These are phyloP conservation scores for Caryocar brasiliense DNA, from an alignment of 441 rosid genomes.

Conservation along the genomic window DNA sequence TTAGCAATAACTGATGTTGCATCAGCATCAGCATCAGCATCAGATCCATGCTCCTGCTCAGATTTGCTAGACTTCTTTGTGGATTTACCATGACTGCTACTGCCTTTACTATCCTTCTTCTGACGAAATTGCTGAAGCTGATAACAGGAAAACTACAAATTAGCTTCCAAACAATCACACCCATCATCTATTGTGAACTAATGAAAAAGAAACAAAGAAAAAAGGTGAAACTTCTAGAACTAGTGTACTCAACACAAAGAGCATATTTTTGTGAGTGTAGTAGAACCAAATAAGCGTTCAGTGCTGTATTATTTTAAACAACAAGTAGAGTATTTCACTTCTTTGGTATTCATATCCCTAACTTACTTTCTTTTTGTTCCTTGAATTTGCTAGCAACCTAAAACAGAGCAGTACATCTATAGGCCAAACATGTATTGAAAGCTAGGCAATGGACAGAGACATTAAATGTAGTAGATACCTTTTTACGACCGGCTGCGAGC, in stretches of 20 bases:
- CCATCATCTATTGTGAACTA: background rate
- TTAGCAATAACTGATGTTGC: slow-evolving; percentile 19
- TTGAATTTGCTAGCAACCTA: background rate
- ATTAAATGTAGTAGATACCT: slow-evolving; percentile 32
- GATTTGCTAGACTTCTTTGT: slow-evolving; percentile 54
- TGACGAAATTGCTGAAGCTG: slow-evolving; percentile 99
- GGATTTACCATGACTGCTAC: slow-evolving; percentile 70
- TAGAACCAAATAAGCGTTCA: background rate
- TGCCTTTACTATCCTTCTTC: slow-evolving; percentile 76
- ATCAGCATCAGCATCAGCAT: slow-evolving; percentile 49
- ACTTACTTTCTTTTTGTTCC: too few species aligned
- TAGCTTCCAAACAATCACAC: slow-evolving; percentile 4
- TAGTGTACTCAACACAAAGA: too few species aligned
- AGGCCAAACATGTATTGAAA: too few species aligned
- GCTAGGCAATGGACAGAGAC: too few species aligned
- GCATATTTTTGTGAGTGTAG: too few species aligned
- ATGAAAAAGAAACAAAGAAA: background rate
- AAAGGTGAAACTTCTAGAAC: background rate
- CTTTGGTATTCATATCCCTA: too few species aligned
- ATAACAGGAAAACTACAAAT: slow-evolving; percentile 2
- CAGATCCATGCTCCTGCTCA: too few species aligned
- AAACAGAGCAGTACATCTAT: too few species aligned
- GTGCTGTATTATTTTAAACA: too few species aligned
- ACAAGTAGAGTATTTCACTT: too few species aligned
- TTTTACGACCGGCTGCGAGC: slow-evolving; percentile 92